phyloP scores from a whole-genome alignment of 2,329 filamentous ascomycete genomes.

The Colletotrichum karsti region DNA sequence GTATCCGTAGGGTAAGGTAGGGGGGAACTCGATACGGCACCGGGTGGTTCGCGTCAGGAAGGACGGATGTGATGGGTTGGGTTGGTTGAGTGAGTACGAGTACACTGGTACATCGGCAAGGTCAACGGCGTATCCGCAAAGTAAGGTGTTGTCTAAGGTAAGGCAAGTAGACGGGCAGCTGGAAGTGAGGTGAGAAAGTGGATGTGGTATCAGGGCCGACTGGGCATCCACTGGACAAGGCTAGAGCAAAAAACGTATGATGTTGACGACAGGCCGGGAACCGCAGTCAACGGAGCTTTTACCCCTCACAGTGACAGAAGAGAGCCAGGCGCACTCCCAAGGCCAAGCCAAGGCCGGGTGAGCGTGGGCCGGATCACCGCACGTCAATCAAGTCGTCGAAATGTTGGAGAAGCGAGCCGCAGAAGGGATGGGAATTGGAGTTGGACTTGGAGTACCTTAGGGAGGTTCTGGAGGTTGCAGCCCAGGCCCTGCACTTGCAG shows the following conservation, averaged over 20 bases:
- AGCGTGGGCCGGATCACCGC: conserved; percentile 18
- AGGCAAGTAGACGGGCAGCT: background rate
- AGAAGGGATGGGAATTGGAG: background rate
- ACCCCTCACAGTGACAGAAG: conserved; percentile 28
- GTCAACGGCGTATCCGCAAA: background rate
- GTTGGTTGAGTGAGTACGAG: background rate
- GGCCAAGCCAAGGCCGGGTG: conserved; percentile 16
- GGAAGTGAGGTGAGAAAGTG: conserved; percentile 10
- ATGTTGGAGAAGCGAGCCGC: conserved; percentile 10
- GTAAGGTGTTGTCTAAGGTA: background rate
- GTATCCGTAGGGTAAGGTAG: background rate
- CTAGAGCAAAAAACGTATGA: conserved; percentile 28
- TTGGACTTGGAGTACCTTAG: background rate
- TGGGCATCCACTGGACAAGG: conserved; percentile 20
- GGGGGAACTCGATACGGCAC: background rate
- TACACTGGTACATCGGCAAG: conserved; percentile 9
- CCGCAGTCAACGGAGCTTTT: conserved; percentile 20
- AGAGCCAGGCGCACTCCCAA: conserved; percentile 12
- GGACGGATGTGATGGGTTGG: background rate
- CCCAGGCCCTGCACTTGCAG: conserved; percentile 6
- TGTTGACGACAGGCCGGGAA: conserved; percentile 28
- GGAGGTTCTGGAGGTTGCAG: background rate
- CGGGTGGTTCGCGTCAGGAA: conserved; percentile 16
- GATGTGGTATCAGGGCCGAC: conserved; percentile 24
- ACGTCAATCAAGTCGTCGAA: background rate